phyloP scores from a whole-genome alignment of 768 basidiomycete species.

The Hygrocybe punicea region DNA sequence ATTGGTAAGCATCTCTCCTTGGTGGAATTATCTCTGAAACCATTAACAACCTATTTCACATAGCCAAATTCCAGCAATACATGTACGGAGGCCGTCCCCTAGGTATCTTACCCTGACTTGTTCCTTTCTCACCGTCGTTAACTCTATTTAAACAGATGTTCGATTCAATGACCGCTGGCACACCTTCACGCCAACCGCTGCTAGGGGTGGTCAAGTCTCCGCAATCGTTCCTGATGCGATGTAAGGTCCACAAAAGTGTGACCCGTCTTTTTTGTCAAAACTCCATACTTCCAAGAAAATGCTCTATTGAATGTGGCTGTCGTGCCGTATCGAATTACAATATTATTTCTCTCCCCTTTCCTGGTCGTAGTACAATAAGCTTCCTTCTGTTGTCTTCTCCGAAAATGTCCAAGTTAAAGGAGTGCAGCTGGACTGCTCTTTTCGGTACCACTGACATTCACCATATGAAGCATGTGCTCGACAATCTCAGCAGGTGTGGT shows the following conservation, averaged over 20 bases:
- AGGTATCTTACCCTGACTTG: conserved; percentile 43
- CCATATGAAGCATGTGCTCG: conserved; percentile 68
- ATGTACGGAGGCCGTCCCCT: conserved; percentile 91
- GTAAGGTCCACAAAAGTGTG: conserved; percentile 8
- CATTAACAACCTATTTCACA: conserved; percentile 4
- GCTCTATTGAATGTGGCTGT: too few relatives aligned
- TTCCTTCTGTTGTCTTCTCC: background rate
- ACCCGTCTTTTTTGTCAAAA: background rate
- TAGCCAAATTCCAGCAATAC: conserved; percentile 92
- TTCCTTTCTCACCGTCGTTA: background rate
- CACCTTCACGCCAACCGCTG: conserved; percentile 83
- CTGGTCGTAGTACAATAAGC: too few relatives aligned
- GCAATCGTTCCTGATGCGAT: conserved; percentile 58
- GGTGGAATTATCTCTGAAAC: background rate
- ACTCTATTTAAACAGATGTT: conserved; percentile 54
- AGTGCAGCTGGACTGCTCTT: background rate
- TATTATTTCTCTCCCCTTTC: too few relatives aligned
- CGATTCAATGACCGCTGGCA: conserved; percentile 97
- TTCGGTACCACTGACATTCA: conserved; percentile 13
- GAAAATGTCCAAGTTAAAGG: background rate
- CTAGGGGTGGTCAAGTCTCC: conserved; percentile 76
- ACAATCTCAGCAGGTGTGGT: conserved; percentile 85
- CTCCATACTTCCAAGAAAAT: too few relatives aligned
- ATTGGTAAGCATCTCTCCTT: conserved; percentile 54
- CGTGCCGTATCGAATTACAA: too few relatives aligned